Conservation (phyloP, 2,329 filamentous ascomycete genomes). For the Microdochium nivale region DNA sequence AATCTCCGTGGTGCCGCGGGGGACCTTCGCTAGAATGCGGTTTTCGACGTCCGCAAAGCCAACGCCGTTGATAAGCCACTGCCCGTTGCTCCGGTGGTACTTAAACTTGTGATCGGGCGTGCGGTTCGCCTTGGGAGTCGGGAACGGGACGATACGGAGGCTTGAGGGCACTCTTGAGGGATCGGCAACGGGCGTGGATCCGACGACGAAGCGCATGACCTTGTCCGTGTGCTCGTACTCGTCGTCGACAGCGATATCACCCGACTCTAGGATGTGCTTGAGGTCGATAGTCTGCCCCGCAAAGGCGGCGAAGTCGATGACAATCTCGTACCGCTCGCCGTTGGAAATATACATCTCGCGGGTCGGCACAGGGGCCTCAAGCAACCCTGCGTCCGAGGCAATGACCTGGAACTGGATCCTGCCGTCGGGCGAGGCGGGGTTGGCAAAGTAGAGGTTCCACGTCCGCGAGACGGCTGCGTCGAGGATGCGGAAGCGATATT, state of each 20-base stretch:
- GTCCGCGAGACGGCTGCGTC: constrained; percentile 38
- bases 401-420: constrained; percentile 42
- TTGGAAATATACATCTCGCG: constrained; percentile 37
- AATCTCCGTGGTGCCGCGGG: constrained; percentile 35
- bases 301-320: constrained; percentile 44
- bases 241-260: constrained; percentile 30
- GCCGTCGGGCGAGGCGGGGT: constrained; percentile 16
- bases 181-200: constrained; percentile 24
- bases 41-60: constrained; percentile 35
- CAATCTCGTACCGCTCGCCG: constrained; percentile 49
- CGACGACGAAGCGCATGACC: constrained; percentile 44
- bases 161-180: constrained; percentile 21
- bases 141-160: constrained; percentile 29
- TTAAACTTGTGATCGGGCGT: constrained; percentile 31
- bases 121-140: constrained; percentile 19
- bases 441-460: constrained; percentile 37
- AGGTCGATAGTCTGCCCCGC: constrained; percentile 37
- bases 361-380: constrained; percentile 32
- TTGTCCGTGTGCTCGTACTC: constrained; percentile 43
- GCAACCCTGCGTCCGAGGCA: constrained; percentile 43
- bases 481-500: constrained; percentile 48
- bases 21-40: constrained; percentile 38
- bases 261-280: constrained; percentile 18
- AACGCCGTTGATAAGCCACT: constrained; percentile 44
- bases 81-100: constrained; percentile 32